Base-by-base conservation (phyloP, 768 basidiomycete species). In the Postia placenta region DNA sequence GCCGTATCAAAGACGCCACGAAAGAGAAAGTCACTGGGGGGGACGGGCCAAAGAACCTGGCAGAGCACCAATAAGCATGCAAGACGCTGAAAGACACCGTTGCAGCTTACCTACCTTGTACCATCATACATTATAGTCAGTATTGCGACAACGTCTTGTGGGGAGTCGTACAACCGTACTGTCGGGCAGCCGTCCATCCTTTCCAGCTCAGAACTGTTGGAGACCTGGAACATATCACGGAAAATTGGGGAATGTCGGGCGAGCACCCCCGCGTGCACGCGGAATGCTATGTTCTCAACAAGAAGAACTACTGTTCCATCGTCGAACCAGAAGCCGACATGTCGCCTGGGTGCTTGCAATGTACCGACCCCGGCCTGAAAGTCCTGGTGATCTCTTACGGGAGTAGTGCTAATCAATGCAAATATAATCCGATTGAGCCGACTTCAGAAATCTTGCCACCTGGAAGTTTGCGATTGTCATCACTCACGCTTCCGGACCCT, bases 241-340 rank as follows among this genome's bases (percentile, higher is more conserved):
- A 59, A 54, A 1, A 56, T 47, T 2, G 49, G 42, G 7, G 58
- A 54, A 7, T 47, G 45, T 5, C 4, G 9, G n/a, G 33, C 9
- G 12, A 59, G 39, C 12, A 49, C 17, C 11, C 49, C 41, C 27
- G 40, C 23, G 37, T 57, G 47, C 2, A 59, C 49, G 5, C 50
- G 45, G 36, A 55, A 53, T 4, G 20, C 33, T 27, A 44, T 23
- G 37, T 39, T 27, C 11, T 27, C 35, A 11, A 44, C 56, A 3
- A 43, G 17, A 14, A 59, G 28, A 19, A 59, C 40, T 12, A 57
- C 15, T 35, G 41, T 57, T 1, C 56, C 58, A 28, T 57, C 56
- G 9, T 54, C 42, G 23, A 51, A 55, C 42, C 53, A 57, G 14
- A 44, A 39, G n/a, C 37, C 51, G 14, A 15, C 9, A 33, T 33